Evolutionary conservation across 2,329 filamentous ascomycete genomes (phyloP).

Genomic region (Trichophyton schoenleinii): DNA sequence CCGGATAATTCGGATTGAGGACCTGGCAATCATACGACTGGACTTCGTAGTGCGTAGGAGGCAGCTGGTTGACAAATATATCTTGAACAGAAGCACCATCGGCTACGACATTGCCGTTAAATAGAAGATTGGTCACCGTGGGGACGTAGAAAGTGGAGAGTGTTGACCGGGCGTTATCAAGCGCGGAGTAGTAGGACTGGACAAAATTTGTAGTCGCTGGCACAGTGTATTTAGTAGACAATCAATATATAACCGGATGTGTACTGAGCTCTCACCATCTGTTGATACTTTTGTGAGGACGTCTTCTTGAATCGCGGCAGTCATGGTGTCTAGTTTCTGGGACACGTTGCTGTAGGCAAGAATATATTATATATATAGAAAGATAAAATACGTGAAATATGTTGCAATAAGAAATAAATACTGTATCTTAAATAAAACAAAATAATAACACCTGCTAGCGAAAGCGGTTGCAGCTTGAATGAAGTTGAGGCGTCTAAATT

Average conservation of each 20-base stretch:
- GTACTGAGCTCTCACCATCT: conserved; percentile 23
- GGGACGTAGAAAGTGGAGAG: conserved; percentile 59
- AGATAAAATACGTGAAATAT: too few species aligned
- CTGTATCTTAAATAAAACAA: not conserved
- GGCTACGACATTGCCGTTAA: conserved; percentile 60
- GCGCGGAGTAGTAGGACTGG: conserved; percentile 61
- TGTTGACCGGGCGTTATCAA: conserved; percentile 47
- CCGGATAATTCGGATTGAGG: conserved; percentile 57
- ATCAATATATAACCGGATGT: not conserved
- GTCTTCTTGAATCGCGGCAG: conserved; percentile 25
- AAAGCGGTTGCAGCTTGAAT: not conserved
- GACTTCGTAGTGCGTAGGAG: conserved; percentile 54
- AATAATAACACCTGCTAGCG: not conserved
- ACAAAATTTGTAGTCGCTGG: conserved; percentile 60
- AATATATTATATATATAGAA: not conserved
- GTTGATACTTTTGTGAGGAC: conserved; percentile 30
- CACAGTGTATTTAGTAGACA: not conserved
- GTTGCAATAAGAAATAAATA: too few species aligned
- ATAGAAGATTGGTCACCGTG: conserved; percentile 53
- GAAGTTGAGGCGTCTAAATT: not conserved
- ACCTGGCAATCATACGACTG: conserved; percentile 67
- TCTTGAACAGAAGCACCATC: conserved; percentile 53
- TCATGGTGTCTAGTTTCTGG: conserved; percentile 9
- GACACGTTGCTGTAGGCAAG: not conserved
- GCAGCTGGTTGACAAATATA: conserved; percentile 56